Evolutionary conservation across 192 early-diverging fungal species (phyloP), one percentile per base, ranked within the genome.

Genomic region (Geosiphon pyriformis): DNA sequence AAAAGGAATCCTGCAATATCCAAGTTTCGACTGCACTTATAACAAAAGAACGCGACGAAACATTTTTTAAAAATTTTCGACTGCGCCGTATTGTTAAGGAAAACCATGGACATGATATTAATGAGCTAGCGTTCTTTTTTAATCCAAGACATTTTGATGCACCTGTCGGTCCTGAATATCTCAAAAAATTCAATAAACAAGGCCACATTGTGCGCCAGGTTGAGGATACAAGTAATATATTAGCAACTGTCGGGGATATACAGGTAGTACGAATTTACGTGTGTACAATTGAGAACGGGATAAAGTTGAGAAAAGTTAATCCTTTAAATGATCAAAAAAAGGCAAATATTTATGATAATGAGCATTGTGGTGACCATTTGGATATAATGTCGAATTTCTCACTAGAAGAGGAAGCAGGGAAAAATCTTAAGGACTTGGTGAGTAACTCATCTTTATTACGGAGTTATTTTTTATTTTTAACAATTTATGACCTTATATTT

Each of bases 381-480:
- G 92, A 96, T 68, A 89, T 96, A 56, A 93, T 96, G 90, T 92
- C 92, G 4, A 90, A 96, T 71, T 96, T 88, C 61, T 80, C 86
- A 47, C 67, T 92, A 12, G 72, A 78, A 23, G 66, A 72, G 3
- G 48, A 62, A 35, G 34, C 68, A 3, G 70, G 71, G 10, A 76
- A 74, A 51, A 76, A 69, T 18, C 32, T 47, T 2, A 71, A 77
- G 23, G 75, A 70, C 11, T 57, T 68, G 15, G 37, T 42, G 15
- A 10, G 37, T 42, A 42, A 15, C 15, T 42, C 15, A 42, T 42
- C n/a, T n/a, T n/a, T n/a, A n/a, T n/a, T n/a, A n/a, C n/a, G n/a
- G n/a, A n/a, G n/a, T n/a, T n/a, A n/a, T n/a, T n/a, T n/a, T n/a
- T n/a, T n/a, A n/a, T n/a, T n/a, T n/a, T 6, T 42, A 10, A 42